phyloP scores from a whole-genome alignment of 805 yeast genomes.

The Saturnispora dispora region DNA sequence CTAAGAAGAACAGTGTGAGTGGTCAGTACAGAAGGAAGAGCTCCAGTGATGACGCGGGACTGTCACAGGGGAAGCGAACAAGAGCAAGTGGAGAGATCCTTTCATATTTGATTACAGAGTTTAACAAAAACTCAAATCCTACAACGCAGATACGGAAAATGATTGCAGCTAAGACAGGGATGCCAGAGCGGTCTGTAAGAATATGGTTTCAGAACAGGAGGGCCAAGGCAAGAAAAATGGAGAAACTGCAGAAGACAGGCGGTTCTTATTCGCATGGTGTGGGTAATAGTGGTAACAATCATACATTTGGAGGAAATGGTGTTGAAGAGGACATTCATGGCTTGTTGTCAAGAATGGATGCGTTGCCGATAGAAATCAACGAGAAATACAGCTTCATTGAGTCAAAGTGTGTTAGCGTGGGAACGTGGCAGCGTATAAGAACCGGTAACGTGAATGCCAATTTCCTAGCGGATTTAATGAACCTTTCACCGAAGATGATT shows the following conservation, averaged over 20 bases:
- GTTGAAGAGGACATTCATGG: conserved; percentile 13
- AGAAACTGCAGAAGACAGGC: conserved; percentile 32
- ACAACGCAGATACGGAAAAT: conserved; percentile 58
- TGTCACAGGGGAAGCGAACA: conserved; percentile 19
- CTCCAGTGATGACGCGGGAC: conserved; percentile 5
- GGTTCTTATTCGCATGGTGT: conserved; percentile 2
- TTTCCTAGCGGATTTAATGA: conserved; percentile 39
- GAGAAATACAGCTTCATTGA: conserved; percentile 61
- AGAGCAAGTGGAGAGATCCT: conserved; percentile 59
- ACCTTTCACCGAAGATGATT: conserved; percentile 59
- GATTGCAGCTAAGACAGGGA: conserved; percentile 62
- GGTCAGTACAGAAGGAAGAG: conserved; percentile 8
- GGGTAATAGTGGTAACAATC: neutral
- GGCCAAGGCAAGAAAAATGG: conserved; percentile 65
- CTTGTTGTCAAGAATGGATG: conserved; percentile 12
- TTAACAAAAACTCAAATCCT: conserved; percentile 67
- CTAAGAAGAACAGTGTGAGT: conserved; percentile 6
- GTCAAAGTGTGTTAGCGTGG: conserved; percentile 60
- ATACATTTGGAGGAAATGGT: neutral
- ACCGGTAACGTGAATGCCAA: conserved; percentile 44
- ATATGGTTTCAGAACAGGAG: conserved; percentile 91
- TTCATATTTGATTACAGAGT: conserved; percentile 57
- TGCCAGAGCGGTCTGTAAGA: conserved; percentile 82
- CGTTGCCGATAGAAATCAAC: conserved; percentile 45
- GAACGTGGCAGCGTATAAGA: conserved; percentile 72